Conservation (phyloP, 2,329 filamentous ascomycete genomes). For the Fusarium sulawesiense region DNA sequence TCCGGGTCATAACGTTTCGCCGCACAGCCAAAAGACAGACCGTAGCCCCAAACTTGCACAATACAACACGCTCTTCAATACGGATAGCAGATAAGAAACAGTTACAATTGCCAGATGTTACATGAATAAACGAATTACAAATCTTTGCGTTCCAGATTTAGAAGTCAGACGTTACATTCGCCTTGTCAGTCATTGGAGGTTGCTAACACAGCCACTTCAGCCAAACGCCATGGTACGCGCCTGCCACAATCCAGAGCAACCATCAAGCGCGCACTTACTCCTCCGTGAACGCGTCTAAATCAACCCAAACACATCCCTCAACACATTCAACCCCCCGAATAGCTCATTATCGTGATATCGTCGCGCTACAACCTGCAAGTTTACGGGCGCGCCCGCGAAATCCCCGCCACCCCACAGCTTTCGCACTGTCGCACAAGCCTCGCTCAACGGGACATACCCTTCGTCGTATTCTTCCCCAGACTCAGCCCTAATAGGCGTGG, state of each 20-base stretch:
- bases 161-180: background rate
- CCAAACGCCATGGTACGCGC: background rate
- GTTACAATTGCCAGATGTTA: background rate
- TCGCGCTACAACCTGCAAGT: slow-evolving; percentile 50
- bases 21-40: no score
- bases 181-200: background rate
- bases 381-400: slow-evolving; percentile 50
- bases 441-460: slow-evolving; percentile 44
- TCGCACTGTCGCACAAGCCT: slow-evolving; percentile 47
- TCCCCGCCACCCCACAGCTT: slow-evolving; percentile 49
- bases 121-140: background rate
- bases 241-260: background rate
- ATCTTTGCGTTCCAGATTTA: background rate
- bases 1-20: background rate
- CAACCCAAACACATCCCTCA: slow-evolving; percentile 31
- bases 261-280: no score
- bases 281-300: background rate
- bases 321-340: slow-evolving; percentile 45
- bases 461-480: slow-evolving; percentile 44
- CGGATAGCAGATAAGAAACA: fast-evolving
- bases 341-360: slow-evolving; percentile 52
- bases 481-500: slow-evolving; percentile 45
- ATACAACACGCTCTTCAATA: background rate
- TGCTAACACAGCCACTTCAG: background rate
- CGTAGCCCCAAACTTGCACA: no score